A percentile compares a stretch with the other conserved stretches of the same genome.
These are phyloP conservation scores for Ganoderma leucocontextum DNA, from an alignment of 1,284 basidiomycete species.

Conservation along the genomic window DNA sequence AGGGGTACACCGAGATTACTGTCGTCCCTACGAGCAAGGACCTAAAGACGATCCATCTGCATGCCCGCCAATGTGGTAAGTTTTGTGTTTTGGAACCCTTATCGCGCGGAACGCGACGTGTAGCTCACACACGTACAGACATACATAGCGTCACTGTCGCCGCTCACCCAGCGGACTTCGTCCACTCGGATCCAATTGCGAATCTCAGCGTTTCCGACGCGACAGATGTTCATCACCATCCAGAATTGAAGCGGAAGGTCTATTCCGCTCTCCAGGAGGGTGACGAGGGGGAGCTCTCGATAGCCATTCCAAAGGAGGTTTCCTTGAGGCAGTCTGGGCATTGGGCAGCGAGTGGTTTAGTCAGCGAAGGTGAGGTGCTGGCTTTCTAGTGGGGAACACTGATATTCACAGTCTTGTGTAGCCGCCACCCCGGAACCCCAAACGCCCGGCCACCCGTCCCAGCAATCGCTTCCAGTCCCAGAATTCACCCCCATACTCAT, in stretches of 20 bases:
- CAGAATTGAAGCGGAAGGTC: constrained; percentile 92
- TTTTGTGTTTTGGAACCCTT: constrained; percentile 30
- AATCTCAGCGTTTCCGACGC: constrained; percentile 75
- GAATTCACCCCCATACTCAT: constrained; percentile 85
- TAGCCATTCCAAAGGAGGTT: constrained; percentile 87
- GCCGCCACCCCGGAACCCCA: constrained; percentile 82
- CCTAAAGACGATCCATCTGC: constrained; percentile 83
- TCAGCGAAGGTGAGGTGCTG: constrained; percentile 55
- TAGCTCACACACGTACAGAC: constrained; percentile 49
- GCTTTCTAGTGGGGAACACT: background rate
- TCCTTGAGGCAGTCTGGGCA: constrained; percentile 69
- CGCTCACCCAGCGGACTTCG: constrained; percentile 75
- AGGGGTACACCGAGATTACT: constrained; percentile 94
- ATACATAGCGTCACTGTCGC: constrained; percentile 80
- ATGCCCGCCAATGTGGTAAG: constrained; percentile 87
- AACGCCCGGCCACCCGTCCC: constrained; percentile 62
- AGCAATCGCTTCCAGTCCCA: constrained; percentile 52
- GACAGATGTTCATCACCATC: constrained; percentile 88
- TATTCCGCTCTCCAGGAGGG: constrained; percentile 91
- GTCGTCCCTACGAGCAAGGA: constrained; percentile 81
- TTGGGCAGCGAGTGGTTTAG: constrained; percentile 46
- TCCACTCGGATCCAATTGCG: constrained; percentile 79
- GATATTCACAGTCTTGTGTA: constrained; percentile 38
- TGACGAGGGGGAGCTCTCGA: constrained; percentile 94
- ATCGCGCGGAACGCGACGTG: constrained; percentile 14